Conservation (phyloP, 148 eudicot species). For the Persicaria tinctoria region DNA sequence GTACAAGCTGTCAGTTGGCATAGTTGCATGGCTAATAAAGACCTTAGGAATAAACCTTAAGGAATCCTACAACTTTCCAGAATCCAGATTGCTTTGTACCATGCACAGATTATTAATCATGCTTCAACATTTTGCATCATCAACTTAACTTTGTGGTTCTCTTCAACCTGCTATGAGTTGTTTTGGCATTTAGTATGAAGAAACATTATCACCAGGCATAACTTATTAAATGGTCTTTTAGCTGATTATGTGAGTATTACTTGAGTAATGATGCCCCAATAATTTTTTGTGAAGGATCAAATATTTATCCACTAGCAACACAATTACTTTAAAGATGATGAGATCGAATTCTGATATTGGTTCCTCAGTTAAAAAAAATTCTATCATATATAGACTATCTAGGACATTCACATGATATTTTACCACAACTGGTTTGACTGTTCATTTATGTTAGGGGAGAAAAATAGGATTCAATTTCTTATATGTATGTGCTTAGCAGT, state of each 20-base stretch:
- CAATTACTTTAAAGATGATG: background rate
- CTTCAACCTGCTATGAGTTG: background rate
- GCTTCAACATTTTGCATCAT: background rate
- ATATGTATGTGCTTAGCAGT: background rate
- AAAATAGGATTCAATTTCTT: background rate
- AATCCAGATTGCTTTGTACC: background rate
- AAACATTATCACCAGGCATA: background rate
- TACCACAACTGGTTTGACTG: background rate
- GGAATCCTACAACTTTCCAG: background rate
- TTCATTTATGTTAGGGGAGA: background rate
- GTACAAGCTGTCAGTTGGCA: no score
- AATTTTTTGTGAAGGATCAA: background rate
- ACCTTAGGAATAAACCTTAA: no score
- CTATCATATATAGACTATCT: background rate
- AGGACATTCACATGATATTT: background rate
- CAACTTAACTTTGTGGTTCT: background rate
- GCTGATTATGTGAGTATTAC: background rate
- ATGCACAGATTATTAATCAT: background rate
- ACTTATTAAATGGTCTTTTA: background rate
- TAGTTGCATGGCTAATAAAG: no score
- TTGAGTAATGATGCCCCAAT: background rate
- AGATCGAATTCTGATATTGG: conserved; percentile 5
- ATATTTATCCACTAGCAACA: background rate
- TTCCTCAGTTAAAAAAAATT: conserved; percentile 12
- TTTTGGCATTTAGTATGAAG: background rate